These are phyloP conservation scores for Fusarium tuaranense DNA, from an alignment of 2,329 filamentous ascomycete genomes.

Conservation along the genomic window DNA sequence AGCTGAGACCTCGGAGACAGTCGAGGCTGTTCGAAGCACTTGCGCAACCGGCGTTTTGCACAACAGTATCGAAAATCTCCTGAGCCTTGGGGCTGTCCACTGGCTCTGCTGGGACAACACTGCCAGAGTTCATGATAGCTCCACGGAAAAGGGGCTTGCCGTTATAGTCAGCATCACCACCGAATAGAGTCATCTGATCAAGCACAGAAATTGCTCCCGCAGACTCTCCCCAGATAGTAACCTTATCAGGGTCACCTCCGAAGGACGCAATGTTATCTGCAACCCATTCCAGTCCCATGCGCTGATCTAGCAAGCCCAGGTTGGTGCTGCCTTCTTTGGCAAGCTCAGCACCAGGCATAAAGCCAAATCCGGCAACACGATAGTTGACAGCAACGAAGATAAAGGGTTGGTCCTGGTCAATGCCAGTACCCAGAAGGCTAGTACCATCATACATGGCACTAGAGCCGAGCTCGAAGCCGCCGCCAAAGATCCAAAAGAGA, in stretches of 20 bases:
- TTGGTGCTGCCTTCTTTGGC: conserved; percentile 76
- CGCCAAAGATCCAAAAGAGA: conserved; percentile 78
- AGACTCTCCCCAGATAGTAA: conserved; percentile 83
- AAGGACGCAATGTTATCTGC: conserved; percentile 82
- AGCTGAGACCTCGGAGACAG: conserved; percentile 73
- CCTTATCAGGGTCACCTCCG: conserved; percentile 81
- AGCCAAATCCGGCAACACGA: conserved; percentile 79
- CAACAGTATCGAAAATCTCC: conserved; percentile 71
- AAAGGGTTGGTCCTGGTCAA: conserved; percentile 64
- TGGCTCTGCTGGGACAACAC: conserved; percentile 68
- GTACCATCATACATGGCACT: conserved; percentile 65
- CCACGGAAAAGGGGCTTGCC: conserved; percentile 79
- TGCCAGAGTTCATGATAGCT: conserved; percentile 83
- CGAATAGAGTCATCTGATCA: conserved; percentile 80
- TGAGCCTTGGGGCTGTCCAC: conserved; percentile 77
- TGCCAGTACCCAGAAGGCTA: conserved; percentile 58
- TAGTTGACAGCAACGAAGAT: conserved; percentile 85
- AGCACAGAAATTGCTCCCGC: conserved; percentile 79
- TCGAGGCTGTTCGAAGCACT: conserved; percentile 66
- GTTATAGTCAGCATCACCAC: conserved; percentile 80
- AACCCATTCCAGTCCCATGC: conserved; percentile 79
- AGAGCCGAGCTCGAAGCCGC: conserved; percentile 69
- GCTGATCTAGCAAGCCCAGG: conserved; percentile 78
- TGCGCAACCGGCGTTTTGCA: conserved; percentile 71
- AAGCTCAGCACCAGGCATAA: conserved; percentile 76